phyloP scores from a whole-genome alignment of 306 rosid genomes.

The Casuarina glauca region DNA sequence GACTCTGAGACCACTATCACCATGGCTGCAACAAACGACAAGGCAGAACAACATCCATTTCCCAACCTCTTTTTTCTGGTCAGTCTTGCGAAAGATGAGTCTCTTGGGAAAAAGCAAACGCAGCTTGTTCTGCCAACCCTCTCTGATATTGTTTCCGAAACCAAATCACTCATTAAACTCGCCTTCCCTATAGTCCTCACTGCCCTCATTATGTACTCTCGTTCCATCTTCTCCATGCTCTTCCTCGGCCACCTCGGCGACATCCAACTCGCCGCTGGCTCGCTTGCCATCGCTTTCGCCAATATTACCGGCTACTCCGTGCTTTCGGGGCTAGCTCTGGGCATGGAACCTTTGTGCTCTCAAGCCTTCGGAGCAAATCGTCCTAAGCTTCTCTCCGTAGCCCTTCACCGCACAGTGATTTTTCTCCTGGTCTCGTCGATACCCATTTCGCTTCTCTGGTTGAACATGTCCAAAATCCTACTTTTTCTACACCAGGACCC shows the following conservation, averaged over 20 bases:
- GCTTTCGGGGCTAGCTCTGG: slow-evolving; percentile 73
- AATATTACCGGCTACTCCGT: slow-evolving; percentile 90
- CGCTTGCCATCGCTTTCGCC: slow-evolving; percentile 87
- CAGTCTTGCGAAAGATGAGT: neutral
- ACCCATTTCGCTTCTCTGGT: slow-evolving; percentile 81
- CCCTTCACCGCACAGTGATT: slow-evolving; percentile 77
- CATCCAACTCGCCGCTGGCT: slow-evolving; percentile 67
- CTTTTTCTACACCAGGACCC: slow-evolving; percentile 48
- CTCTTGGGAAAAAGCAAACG: slow-evolving; percentile 6
- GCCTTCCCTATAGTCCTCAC: slow-evolving; percentile 71
- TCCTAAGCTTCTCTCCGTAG: slow-evolving; percentile 62
- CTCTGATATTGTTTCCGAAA: slow-evolving; percentile 37
- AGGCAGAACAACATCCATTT: slow-evolving; percentile 20
- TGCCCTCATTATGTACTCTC: slow-evolving; percentile 74
- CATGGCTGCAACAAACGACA: neutral
- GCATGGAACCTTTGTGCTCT: slow-evolving; percentile 93
- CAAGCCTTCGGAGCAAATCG: slow-evolving; percentile 93
- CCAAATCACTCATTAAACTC: slow-evolving; percentile 50
- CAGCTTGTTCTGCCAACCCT: neutral
- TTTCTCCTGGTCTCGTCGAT: slow-evolving; percentile 59
- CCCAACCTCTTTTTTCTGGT: slow-evolving; percentile 18
- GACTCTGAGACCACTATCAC: slow-evolving; percentile 17
- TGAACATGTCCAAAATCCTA: slow-evolving; percentile 57
- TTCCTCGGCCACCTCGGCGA: slow-evolving; percentile 80
- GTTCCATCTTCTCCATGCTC: slow-evolving; percentile 79